Percentiles rank a stretch among this genome's conserved stretches.
These are phyloP conservation scores for Yamadazyma ubonensis DNA, from an alignment of 805 yeast genomes.

Conservation along the genomic window DNA sequence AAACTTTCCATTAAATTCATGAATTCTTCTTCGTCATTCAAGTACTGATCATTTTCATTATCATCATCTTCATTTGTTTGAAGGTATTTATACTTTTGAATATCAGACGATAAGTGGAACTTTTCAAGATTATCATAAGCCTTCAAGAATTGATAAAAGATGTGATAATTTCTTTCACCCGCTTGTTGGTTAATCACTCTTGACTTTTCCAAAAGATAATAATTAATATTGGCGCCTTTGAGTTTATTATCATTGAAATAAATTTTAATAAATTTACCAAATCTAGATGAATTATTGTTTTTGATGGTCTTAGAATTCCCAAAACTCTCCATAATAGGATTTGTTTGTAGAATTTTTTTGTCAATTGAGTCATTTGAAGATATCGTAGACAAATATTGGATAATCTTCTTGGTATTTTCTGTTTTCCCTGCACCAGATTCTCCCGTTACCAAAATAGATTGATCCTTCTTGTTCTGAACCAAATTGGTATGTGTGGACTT, in stretches of 20 bases:
- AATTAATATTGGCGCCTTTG: conserved; percentile 88
- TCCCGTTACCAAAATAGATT: conserved; percentile 94
- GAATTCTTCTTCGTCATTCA: conserved; percentile 75
- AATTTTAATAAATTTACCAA: conserved; percentile 92
- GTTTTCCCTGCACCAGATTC: conserved; percentile 99
- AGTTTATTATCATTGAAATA: conserved; percentile 59
- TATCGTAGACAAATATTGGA: conserved; percentile 78
- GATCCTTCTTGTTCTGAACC: conserved; percentile 67
- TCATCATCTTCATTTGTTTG: conserved; percentile 52
- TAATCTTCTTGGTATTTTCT: conserved; percentile 91
- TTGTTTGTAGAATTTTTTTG: conserved; percentile 83
- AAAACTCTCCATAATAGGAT: conserved; percentile 92
- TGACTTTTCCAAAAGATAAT: conserved; percentile 91
- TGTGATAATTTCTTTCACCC: conserved; percentile 87
- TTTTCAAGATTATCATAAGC: conserved; percentile 58
- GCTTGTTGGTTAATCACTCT: conserved; percentile 77
- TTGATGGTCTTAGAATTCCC: conserved; percentile 96
- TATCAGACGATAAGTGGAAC: conserved; percentile 43
- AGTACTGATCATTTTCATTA: conserved; percentile 61
- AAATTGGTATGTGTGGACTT: conserved; percentile 82
- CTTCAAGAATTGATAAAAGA: conserved; percentile 80
- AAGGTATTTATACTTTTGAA: conserved; percentile 54
- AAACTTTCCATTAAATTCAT: conserved; percentile 63
- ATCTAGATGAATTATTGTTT: conserved; percentile 92
- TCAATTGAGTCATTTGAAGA: conserved; percentile 53